Evolutionary conservation across 2,329 filamentous ascomycete genomes (phyloP), one percentile per base, ranked within the genome.

Genomic region (Epichloe typhina): DNA sequence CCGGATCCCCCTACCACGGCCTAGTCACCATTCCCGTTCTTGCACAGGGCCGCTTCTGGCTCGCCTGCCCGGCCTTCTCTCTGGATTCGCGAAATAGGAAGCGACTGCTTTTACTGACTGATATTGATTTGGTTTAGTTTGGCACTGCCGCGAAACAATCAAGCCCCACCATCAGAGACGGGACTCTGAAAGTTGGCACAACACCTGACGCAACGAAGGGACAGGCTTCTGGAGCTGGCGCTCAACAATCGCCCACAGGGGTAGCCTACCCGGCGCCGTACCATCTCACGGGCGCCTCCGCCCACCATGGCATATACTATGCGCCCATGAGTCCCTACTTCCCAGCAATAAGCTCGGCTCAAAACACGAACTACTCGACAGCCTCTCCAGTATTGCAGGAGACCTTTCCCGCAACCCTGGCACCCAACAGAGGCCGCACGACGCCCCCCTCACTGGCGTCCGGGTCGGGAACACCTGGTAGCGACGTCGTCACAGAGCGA

Each of bases 121-220:
- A 54, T 49, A 43, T 60, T 50, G 50, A 51, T 50, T 4, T 36
- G 19, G 54, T 58, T 57, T 55, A 83, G 80, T 83, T 82, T 72
- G 77, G 79, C 56, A 79, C 78, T 43, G 38, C 49, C 21, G 15
- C 52, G 17, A 80, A 79, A 62, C 76, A 77, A 60, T 70, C 71
- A 41, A 75, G 71, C 52, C 72, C 76, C 35, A 67, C 71, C 49
- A 61, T 72, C 50, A 74, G 70, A 57, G 75, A 79, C 49, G 75
- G 71, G 40, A 71, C 70, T 12, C 53, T 74, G 40, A 65, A 61
- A 47, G 66, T 57, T 51, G 70, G 68, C 21, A 69, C 71, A 52
- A 71, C 65, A 31, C 9, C 8, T 50, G 70, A 60, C 39, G 57
- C 55, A 6, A 40, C 54, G 31, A 19, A 52, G 8, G 17, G 15